phyloP scores from a whole-genome alignment of 148 eudicot species.

The Pouteria glomerata region DNA sequence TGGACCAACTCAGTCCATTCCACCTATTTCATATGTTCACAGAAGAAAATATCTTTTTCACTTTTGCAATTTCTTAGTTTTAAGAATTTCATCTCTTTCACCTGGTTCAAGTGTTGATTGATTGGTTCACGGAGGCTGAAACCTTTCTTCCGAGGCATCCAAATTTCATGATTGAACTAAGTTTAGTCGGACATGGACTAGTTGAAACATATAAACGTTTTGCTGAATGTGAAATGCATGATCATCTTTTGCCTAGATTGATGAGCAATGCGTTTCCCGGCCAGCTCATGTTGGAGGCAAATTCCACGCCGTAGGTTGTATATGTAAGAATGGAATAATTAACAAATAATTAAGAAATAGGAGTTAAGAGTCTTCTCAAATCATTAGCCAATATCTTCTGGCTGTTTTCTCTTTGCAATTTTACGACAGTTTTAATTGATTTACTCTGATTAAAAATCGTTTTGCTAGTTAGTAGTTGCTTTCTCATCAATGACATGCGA shows the following conservation, averaged over 20 bases:
- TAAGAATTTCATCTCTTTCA: background rate
- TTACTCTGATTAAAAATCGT: background rate
- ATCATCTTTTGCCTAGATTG: no score
- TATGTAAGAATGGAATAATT: no score
- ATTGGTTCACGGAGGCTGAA: no score
- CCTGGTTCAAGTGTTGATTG: no score
- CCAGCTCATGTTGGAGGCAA: no score
- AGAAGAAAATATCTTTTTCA: no score
- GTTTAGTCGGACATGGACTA: background rate
- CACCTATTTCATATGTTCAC: background rate
- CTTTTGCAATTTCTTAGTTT: no score
- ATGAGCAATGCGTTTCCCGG: no score
- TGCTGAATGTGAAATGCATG: background rate
- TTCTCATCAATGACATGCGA: background rate
- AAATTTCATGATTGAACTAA: background rate
- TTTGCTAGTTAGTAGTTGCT: background rate
- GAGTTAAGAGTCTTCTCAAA: no score
- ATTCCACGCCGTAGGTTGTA: no score
- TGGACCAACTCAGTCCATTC: background rate
- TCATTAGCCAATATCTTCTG: no score
- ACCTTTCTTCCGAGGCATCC: background rate
- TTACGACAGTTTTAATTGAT: background rate
- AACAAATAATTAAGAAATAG: no score
- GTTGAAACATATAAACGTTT: conserved; percentile 2
- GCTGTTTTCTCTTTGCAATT: background rate